These are phyloP conservation scores for Arachnopeziza araneosa DNA, from an alignment of 2,329 filamentous ascomycete species.

Conservation along the genomic window DNA sequence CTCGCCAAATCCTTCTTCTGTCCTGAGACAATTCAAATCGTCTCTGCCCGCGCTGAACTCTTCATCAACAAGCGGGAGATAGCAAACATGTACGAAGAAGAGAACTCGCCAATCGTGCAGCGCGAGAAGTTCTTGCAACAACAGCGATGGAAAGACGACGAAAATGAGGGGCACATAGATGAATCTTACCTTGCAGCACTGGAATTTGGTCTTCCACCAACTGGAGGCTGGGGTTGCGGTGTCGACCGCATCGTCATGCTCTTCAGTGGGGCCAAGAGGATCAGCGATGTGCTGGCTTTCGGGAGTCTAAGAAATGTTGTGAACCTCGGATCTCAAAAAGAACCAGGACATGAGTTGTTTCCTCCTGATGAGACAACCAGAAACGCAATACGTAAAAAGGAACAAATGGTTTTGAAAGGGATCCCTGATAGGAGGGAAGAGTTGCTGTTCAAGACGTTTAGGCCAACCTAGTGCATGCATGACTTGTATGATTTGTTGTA, in stretches of 20 bases:
- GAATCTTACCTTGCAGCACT: slow-evolving; percentile 80
- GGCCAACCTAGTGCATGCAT: not conserved
- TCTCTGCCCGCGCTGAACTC: slow-evolving; percentile 79
- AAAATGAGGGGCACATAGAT: slow-evolving; percentile 32
- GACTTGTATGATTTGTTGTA: too few species aligned
- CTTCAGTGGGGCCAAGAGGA: slow-evolving; percentile 70
- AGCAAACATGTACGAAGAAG: slow-evolving; percentile 97
- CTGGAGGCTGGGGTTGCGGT: slow-evolving; percentile 93
- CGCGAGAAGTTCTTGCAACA: slow-evolving; percentile 71
- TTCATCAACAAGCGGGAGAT: slow-evolving; percentile 78
- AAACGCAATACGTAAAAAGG: not conserved
- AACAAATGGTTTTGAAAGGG: not conserved
- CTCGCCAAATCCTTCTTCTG: slow-evolving; percentile 82
- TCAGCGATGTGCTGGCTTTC: slow-evolving; percentile 83
- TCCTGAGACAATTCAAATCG: slow-evolving; percentile 62
- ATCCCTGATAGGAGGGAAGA: not conserved
- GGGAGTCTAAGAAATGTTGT: slow-evolving; percentile 72
- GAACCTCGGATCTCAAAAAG: slow-evolving; percentile 22
- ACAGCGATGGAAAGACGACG: slow-evolving; percentile 34
- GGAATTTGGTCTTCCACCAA: slow-evolving; percentile 88
- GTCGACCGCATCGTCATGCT: slow-evolving; percentile 90
- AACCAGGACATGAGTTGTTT: too few species aligned
- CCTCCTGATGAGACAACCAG: too few species aligned
- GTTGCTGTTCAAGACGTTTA: not conserved
- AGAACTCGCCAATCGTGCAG: slow-evolving; percentile 88